Evolutionary conservation across 345 rosid species (phyloP).

Genomic region (Lumnitzera littorea): DNA sequence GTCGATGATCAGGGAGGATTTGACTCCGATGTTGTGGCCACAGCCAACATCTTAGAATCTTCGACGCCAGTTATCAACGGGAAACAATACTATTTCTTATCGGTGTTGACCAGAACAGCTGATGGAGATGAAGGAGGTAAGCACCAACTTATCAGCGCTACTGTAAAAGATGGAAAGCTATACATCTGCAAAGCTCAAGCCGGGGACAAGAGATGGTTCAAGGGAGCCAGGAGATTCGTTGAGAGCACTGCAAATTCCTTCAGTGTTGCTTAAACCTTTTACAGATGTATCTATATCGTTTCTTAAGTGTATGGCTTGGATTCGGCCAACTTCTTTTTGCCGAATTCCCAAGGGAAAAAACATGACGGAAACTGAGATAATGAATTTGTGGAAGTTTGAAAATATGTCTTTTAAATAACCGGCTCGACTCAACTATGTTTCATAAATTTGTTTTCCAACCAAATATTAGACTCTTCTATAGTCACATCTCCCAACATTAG

Average conservation of each 20-base stretch:
- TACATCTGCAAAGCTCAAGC: conserved; percentile 93
- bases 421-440: no score
- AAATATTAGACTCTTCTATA: no score
- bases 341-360: no score
- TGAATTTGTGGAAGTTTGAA: no score
- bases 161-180: conserved; percentile 63
- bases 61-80: conserved; percentile 32
- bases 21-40: conserved; percentile 56
- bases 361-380: no score
- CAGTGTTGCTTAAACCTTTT: conserved; percentile 50
- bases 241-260: conserved; percentile 65
- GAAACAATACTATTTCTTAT: conserved; percentile 49
- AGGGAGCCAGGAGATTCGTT: conserved; percentile 74
- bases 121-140: conserved; percentile 97
- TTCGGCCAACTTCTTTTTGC: no score
- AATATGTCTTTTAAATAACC: no score
- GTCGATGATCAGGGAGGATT: conserved; percentile 63
- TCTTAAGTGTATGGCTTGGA: no score
- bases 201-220: conserved; percentile 99
- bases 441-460: no score
- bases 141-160: conserved; percentile 69
- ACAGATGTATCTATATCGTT: no score
- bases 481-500: no score
- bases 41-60: conserved; percentile 74
- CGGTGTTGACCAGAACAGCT: conserved; percentile 87